Conservation (phyloP, 2,329 filamentous ascomycete genomes). For the Eurotiales sp. region DNA sequence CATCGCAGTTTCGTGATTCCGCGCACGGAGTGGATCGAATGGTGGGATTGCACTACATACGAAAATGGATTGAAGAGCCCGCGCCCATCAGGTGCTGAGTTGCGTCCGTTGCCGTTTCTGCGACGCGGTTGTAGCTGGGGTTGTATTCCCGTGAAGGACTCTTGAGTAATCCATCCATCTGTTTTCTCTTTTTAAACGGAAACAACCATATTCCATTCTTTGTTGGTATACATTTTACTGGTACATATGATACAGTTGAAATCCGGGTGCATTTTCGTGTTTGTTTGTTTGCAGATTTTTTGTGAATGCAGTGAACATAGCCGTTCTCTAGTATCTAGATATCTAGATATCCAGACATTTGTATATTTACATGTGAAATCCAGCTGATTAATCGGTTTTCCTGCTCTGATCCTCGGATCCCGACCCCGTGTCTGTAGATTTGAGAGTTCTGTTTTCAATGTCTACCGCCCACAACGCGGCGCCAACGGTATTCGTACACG, state of each 20-base stretch:
- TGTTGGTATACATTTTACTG: neutral
- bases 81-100: constrained; percentile 26
- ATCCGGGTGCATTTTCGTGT: no score
- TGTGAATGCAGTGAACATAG: no score
- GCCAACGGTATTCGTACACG: constrained; percentile 88
- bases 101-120: constrained; percentile 38
- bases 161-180: no score
- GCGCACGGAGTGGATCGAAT: constrained; percentile 43
- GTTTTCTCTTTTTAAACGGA: no score
- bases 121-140: constrained; percentile 39
- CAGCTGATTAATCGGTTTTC: constrained; percentile 25
- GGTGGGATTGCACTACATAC: constrained; percentile 40
- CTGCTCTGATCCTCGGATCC: constrained; percentile 24
- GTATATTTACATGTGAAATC: no score
- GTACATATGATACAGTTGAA: no score
- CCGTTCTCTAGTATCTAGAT: no score
- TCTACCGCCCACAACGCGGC: constrained; percentile 94
- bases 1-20: constrained; percentile 38
- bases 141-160: constrained; percentile 27
- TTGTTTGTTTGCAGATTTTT: no score
- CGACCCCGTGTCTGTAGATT: constrained; percentile 12
- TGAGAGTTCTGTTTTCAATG: constrained; percentile 65
- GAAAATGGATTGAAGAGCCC: constrained; percentile 36
- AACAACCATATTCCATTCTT: no score
- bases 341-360: no score